phyloP scores from a whole-genome alignment of 768 basidiomycete genomes.

The Mrakia hoshinonis region DNA sequence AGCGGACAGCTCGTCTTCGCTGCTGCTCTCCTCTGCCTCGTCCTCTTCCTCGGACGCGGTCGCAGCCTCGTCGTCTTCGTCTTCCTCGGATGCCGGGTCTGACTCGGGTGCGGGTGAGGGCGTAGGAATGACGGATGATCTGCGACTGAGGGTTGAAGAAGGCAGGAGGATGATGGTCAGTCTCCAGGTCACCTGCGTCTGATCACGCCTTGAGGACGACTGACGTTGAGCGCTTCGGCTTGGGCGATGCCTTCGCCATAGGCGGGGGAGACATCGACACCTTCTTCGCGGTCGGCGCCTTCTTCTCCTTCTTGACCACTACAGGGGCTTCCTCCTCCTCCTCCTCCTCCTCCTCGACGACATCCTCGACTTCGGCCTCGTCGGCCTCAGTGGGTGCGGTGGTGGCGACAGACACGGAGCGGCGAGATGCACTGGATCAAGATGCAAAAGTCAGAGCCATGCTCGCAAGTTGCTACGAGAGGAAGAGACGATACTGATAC shows the following conservation, averaged over 20 bases:
- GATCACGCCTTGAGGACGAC: too few species aligned
- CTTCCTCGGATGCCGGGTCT: background rate
- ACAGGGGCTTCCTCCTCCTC: too few species aligned
- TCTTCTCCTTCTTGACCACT: too few species aligned
- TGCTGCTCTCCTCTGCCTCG: background rate
- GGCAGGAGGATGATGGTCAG: too few species aligned
- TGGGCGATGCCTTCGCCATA: too few species aligned
- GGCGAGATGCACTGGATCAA: background rate
- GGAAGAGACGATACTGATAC: background rate
- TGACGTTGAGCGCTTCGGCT: too few species aligned
- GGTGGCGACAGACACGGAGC: background rate
- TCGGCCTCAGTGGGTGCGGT: background rate
- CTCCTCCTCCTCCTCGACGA: too few species aligned
- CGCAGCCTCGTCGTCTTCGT: background rate
- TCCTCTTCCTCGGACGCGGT: background rate
- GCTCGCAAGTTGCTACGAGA: background rate
- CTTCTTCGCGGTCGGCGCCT: too few species aligned
- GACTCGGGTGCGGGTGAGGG: background rate
- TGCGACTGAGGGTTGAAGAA: too few species aligned
- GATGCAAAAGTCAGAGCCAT: background rate
- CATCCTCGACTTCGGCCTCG: too few species aligned
- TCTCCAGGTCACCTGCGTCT: too few species aligned
- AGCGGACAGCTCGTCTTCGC: background rate
- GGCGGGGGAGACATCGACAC: too few species aligned
- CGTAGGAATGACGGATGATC: background rate